Percentiles rank a stretch among this genome's conserved stretches.
These are phyloP conservation scores for Austroboletus eburneus DNA, from an alignment of 768 basidiomycete species.

Conservation along the genomic window DNA sequence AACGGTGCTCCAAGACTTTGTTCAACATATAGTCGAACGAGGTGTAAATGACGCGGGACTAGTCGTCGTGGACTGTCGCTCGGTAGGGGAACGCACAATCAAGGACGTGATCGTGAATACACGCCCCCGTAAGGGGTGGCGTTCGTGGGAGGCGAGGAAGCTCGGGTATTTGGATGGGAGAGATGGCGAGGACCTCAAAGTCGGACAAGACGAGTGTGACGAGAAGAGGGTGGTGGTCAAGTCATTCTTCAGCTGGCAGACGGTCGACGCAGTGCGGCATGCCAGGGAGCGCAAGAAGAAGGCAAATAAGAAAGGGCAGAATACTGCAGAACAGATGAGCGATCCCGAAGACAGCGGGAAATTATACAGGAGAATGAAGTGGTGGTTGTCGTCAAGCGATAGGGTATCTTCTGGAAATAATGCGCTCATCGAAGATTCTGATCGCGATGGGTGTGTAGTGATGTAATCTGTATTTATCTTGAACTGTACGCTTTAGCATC, in stretches of 20 bases:
- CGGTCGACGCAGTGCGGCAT: slow-evolving; percentile 69
- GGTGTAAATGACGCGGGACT: slow-evolving; percentile 48
- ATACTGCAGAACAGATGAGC: slow-evolving; percentile 30
- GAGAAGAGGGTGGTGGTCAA: slow-evolving; percentile 68
- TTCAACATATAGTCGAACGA: slow-evolving; percentile 49
- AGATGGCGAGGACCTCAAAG: slow-evolving; percentile 61
- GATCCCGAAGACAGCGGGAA: slow-evolving; percentile 29
- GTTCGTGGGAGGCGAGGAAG: slow-evolving; percentile 66
- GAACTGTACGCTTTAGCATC: slow-evolving; percentile 27
- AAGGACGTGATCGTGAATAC: slow-evolving; percentile 57
- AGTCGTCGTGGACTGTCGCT: slow-evolving; percentile 74
- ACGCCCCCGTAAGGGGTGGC: slow-evolving; percentile 71
- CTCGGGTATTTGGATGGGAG: slow-evolving; percentile 66
- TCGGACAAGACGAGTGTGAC: slow-evolving; percentile 82
- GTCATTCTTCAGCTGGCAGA: slow-evolving; percentile 85
- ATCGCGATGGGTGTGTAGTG: slow-evolving; percentile 61
- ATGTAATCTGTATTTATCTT: slow-evolving; percentile 48
- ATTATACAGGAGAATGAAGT: slow-evolving; percentile 17
- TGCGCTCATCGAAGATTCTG: slow-evolving; percentile 45
- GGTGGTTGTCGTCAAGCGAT: slow-evolving; percentile 37
- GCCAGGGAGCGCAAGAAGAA: slow-evolving; percentile 62
- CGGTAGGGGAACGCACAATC: slow-evolving; percentile 55
- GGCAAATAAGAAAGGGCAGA: slow-evolving; percentile 41
- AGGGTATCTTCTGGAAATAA: slow-evolving; percentile 45
- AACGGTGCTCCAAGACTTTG: slow-evolving; percentile 61